These are phyloP conservation scores for Suillus occidentalis DNA, from an alignment of 768 basidiomycete species.

Conservation along the genomic window DNA sequence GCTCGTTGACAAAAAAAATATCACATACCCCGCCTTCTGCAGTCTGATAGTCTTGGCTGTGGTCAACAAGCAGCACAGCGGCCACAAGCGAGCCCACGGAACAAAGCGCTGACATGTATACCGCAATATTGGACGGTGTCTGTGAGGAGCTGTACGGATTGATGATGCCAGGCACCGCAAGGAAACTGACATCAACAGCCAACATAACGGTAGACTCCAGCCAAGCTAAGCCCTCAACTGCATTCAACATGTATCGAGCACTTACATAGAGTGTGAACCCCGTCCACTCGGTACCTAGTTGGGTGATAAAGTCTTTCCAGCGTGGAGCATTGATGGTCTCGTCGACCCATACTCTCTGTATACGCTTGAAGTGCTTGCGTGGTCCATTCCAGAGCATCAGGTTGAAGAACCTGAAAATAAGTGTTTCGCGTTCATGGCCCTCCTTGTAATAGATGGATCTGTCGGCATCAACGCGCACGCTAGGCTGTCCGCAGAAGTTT, in stretches of 20 bases:
- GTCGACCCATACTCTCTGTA: constrained; percentile 49
- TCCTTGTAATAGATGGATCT: constrained; percentile 24
- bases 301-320: constrained; percentile 44
- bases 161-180: constrained; percentile 47
- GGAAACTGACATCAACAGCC: constrained; percentile 53
- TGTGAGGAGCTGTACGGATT: not conserved
- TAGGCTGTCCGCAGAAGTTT: constrained; percentile 39
- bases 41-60: constrained; percentile 22
- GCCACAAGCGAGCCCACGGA: constrained; percentile 36
- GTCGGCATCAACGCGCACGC: constrained; percentile 33
- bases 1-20: constrained; percentile 17
- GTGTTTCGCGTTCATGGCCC: constrained; percentile 25
- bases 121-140: constrained; percentile 28
- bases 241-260: not conserved
- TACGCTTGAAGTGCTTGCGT: constrained; percentile 37
- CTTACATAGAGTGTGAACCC: constrained; percentile 48
- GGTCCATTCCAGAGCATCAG: constrained; percentile 48
- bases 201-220: constrained; percentile 49
- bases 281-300: constrained; percentile 47
- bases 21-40: constrained; percentile 23
- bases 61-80: constrained; percentile 36
- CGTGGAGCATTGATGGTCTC: constrained; percentile 35
- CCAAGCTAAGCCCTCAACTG: not conserved
- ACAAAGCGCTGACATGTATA: constrained; percentile 39
- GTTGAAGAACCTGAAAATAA: constrained; percentile 36